Evolutionary conservation across 2,329 filamentous ascomycete species (phyloP).

Genomic region (Rhinocladiella mackenziei): DNA sequence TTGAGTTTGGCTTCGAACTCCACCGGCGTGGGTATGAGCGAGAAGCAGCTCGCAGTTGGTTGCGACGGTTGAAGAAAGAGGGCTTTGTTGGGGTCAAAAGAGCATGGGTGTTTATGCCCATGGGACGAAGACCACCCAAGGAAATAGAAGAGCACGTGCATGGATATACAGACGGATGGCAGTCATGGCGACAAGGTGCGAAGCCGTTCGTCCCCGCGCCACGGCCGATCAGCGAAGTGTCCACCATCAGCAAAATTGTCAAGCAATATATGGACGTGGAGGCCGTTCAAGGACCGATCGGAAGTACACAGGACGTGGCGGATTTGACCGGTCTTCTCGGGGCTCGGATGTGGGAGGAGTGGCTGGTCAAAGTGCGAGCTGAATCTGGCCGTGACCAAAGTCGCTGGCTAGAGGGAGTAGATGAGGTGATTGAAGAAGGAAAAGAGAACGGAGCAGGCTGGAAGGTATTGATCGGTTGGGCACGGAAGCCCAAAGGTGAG

Average conservation of each 20-base stretch:
- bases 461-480: conserved; percentile 59
- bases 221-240: conserved; percentile 28
- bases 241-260: conserved; percentile 28
- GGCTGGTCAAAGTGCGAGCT: conserved; percentile 82
- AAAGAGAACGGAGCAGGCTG: conserved; percentile 56
- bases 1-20: conserved; percentile 88
- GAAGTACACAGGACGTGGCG: conserved; percentile 67
- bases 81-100: conserved; percentile 79
- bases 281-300: conserved; percentile 53
- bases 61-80: conserved; percentile 66
- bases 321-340: conserved; percentile 77
- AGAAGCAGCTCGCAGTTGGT: conserved; percentile 73
- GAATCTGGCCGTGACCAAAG: conserved; percentile 65
- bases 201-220: conserved; percentile 30
- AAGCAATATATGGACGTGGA: conserved; percentile 49
- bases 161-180: conserved; percentile 40
- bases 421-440: conserved; percentile 57
- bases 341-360: conserved; percentile 92
- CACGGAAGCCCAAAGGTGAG: conserved; percentile 46
- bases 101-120: conserved; percentile 83
- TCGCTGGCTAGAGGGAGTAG: conserved; percentile 50
- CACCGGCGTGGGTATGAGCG: conserved; percentile 88
- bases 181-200: conserved; percentile 36
- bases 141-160: conserved; percentile 20
- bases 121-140: conserved; percentile 54